These are phyloP conservation scores for Earliella scabrosa DNA, from an alignment of 1,284 basidiomycete species.

Conservation along the genomic window DNA sequence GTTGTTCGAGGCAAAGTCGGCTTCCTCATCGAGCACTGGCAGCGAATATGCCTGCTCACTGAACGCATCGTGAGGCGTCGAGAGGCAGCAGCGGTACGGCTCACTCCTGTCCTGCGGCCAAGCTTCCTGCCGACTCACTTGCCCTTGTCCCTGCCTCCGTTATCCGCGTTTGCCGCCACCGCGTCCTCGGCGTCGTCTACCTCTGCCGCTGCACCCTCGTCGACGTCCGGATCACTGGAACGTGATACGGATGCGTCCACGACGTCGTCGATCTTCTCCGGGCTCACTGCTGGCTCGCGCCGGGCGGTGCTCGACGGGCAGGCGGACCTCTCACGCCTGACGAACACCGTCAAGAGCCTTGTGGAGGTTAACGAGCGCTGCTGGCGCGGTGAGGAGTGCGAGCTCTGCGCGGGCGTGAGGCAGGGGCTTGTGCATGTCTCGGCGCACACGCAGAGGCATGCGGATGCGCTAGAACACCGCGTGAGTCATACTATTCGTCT, in stretches of 20 bases:
- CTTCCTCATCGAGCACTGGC: slow-evolving; percentile 87
- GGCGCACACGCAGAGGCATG: slow-evolving; percentile 72
- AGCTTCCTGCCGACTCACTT: slow-evolving; percentile 70
- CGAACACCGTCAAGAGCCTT: slow-evolving; percentile 80
- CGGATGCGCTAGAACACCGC: slow-evolving; percentile 78
- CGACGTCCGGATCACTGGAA: slow-evolving; percentile 22
- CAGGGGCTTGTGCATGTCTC: slow-evolving; percentile 73
- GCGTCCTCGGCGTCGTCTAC: slow-evolving; percentile 32
- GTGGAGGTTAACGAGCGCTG: slow-evolving; percentile 77
- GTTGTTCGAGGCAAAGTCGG: slow-evolving; percentile 73
- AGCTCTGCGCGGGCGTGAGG: slow-evolving; percentile 81
- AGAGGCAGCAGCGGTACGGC: slow-evolving; percentile 86
- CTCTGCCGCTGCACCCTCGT: slow-evolving; percentile 36
- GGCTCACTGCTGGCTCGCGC: slow-evolving; percentile 28
- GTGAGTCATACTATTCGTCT: slow-evolving; percentile 49
- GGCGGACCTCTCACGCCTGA: slow-evolving; percentile 82
- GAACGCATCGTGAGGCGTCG: slow-evolving; percentile 87
- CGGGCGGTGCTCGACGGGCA: slow-evolving; percentile 45
- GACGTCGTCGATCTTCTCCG: slow-evolving; percentile 31
- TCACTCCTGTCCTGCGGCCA: slow-evolving; percentile 63
- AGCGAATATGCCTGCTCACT: slow-evolving; percentile 82
- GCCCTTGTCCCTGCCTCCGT: slow-evolving; percentile 45
- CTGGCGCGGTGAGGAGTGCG: slow-evolving; percentile 82
- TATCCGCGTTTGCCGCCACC: slow-evolving; percentile 38
- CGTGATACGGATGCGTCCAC: slow-evolving; percentile 23